Base-by-base conservation (phyloP, 2,329 filamentous ascomycete species). In the Trichoderma sp. region DNA sequence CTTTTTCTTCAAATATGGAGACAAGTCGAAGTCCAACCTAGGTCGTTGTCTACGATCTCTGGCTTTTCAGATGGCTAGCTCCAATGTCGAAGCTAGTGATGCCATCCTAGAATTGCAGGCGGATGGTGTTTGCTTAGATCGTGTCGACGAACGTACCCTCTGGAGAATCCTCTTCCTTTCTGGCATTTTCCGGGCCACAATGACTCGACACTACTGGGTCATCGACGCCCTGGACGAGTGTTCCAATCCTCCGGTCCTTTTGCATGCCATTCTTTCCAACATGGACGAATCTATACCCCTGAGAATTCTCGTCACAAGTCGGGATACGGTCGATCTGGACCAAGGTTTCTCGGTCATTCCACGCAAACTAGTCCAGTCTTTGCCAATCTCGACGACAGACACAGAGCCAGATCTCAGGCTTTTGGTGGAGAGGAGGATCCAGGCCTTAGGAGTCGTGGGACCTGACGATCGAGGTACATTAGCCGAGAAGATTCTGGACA, bases 211-310 rank as follows among this genome's bases (percentile, higher is more conserved):
- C 29, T 76, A 72, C 66, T 78, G 76, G 76, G 71, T 78, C 9
- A 73, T 79, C 12, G 77, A 79, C 69, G 77, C 73, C 6, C 64
- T 78, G 17, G 78, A 79, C 69, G 77, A 79, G 69, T 79, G 77
- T 50, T 64, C 64, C 2, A 72, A 73, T 58, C 53, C 63, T 19
- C 45, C 59, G 7, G 59, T 77, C 45, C 22, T 50, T 1, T 67
- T 75, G 25, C 68, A 74, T 9, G 52, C 70, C 22, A 68, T 78
- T 15, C 39, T 73, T n/a, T 27, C 69, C 17, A 72, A 72, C 25
- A 64, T 72, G 2, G 63, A 69, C 29, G 48, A 27, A 25, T 59
- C 56, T 5, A 25, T 70, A 5, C 68, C 70, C 3, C 39, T 75
- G n/a, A 65, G 71, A 35, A 70, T 77, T 42, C 52, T 77, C 9